These are phyloP conservation scores for Vicia faba DNA, from an alignment of 306 rosid genomes.

Conservation along the genomic window DNA sequence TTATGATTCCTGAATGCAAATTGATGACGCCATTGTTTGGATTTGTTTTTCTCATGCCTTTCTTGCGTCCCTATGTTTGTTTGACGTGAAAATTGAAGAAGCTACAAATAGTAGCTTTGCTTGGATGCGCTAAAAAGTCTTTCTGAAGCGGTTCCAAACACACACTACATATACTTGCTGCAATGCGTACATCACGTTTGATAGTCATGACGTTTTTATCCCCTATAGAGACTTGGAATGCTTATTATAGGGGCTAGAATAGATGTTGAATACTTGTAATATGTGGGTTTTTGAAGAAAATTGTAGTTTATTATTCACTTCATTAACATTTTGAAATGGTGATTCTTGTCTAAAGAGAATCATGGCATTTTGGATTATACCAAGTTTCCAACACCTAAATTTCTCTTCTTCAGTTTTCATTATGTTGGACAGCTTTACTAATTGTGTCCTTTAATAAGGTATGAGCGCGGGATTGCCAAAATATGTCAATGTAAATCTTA, in stretches of 20 bases:
- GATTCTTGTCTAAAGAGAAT: conserved; percentile 2
- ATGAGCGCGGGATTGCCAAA: conserved; percentile 90
- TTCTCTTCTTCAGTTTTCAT: neutral
- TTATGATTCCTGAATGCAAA: conserved; percentile 1
- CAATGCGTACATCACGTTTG: conserved; percentile 2
- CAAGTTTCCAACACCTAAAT: conserved; percentile 9
- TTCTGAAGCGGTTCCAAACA: too few relatives aligned
- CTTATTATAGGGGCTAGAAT: neutral
- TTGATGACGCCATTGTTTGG: neutral
- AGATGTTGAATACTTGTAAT: neutral
- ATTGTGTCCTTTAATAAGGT: conserved; percentile 49
- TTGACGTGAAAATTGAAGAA: too few relatives aligned
- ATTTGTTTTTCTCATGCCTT: too few relatives aligned
- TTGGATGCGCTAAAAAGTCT: too few relatives aligned
- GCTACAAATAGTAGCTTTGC: too few relatives aligned
- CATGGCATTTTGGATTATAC: conserved; percentile 3
- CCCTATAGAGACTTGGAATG: conserved; percentile 14
- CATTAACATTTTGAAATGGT: conserved; percentile 1
- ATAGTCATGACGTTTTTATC: conserved; percentile 10
- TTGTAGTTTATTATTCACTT: neutral
- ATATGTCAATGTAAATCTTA: conserved; percentile 84
- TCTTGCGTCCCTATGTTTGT: too few relatives aligned
- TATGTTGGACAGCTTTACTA: neutral
- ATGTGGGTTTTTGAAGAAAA: conserved; percentile 27
- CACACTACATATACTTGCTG: neutral